These are phyloP conservation scores for Phanerodontia chrysosporium DNA, from an alignment of 768 basidiomycete species.

Conservation along the genomic window DNA sequence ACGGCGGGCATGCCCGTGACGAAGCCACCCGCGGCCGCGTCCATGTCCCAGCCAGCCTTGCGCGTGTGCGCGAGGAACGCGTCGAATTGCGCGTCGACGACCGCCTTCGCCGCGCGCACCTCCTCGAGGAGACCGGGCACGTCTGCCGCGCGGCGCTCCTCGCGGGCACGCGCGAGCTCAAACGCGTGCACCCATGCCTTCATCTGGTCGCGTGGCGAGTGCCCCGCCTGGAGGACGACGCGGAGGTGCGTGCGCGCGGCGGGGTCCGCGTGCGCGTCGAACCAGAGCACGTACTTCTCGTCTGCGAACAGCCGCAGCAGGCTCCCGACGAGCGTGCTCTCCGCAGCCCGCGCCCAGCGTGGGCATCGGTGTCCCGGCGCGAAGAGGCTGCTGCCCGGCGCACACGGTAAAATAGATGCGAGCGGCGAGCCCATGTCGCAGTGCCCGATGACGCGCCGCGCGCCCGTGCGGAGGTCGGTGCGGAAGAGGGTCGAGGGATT, in stretches of 20 bases:
- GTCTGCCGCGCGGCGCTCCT: not conserved
- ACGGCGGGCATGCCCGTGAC: slow-evolving; percentile 19
- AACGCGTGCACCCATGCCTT: slow-evolving; percentile 46
- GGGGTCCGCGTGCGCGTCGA: slow-evolving; percentile 25
- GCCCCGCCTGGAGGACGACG: slow-evolving; percentile 49
- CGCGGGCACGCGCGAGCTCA: slow-evolving; percentile 13
- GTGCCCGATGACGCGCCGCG: slow-evolving; percentile 33
- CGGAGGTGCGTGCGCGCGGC: slow-evolving; percentile 27
- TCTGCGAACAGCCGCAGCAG: slow-evolving; percentile 37
- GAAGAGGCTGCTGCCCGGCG: slow-evolving; percentile 9
- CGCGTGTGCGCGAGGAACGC: slow-evolving; percentile 15
- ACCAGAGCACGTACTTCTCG: slow-evolving; percentile 55
- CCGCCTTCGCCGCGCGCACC: slow-evolving; percentile 9
- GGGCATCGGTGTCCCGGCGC: not conserved
- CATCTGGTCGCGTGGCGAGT: slow-evolving; percentile 43
- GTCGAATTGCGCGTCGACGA: slow-evolving; percentile 13
- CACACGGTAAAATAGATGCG: slow-evolving; percentile 24
- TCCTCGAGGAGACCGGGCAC: slow-evolving; percentile 10
- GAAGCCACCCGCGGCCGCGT: slow-evolving; percentile 18
- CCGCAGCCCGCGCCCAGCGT: slow-evolving; percentile 4
- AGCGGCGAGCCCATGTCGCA: slow-evolving; percentile 51
- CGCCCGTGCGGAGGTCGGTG: slow-evolving; percentile 15
- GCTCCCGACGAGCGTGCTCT: slow-evolving; percentile 13
- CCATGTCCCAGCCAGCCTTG: slow-evolving; percentile 21
- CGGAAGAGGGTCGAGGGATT: slow-evolving; percentile 37